Percentiles rank a stretch among this genome's conserved stretches.
Evolutionary conservation across 2,329 filamentous ascomycete species (phyloP).

Genomic region (Diaporthe citriasiana): DNA sequence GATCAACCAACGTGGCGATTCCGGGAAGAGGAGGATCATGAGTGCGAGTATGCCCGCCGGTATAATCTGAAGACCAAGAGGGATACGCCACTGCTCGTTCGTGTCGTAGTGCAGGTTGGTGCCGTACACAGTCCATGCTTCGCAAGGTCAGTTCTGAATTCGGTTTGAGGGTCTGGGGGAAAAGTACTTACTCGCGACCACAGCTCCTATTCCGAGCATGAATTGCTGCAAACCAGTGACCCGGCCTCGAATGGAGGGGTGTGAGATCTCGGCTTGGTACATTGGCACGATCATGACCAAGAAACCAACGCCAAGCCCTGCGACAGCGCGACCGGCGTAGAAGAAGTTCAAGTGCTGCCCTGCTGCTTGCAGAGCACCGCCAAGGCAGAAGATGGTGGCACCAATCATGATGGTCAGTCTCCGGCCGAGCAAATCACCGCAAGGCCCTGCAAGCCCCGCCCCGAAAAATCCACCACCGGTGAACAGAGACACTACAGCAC

Average conservation of each 20-base stretch:
- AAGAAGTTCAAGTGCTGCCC: constrained; percentile 18
- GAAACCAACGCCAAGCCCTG: constrained; percentile 14
- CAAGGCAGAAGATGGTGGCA: constrained; percentile 12
- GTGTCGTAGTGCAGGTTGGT: constrained; percentile 3
- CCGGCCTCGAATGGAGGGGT: neutral
- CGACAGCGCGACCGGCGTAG: neutral
- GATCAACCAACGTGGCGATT: constrained; percentile 34
- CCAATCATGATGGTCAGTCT: constrained; percentile 14
- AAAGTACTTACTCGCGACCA: constrained; percentile 5
- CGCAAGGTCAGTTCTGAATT: neutral
- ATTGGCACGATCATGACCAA: constrained; percentile 27
- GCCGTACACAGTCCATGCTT: constrained; percentile 25
- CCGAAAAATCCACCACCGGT: constrained; percentile 15
- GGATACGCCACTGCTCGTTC: constrained; percentile 31
- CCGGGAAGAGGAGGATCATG: constrained; percentile 33
- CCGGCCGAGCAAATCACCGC: constrained; percentile 9
- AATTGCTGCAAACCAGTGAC: constrained; percentile 3
- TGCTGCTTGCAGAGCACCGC: constrained; percentile 3
- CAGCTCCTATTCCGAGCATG: constrained; percentile 12
- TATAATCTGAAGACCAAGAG: constrained; percentile 37
- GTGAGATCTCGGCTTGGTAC: constrained; percentile 14
- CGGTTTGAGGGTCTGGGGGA: neutral
- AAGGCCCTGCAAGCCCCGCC: neutral
- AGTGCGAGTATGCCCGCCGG: constrained; percentile 25
- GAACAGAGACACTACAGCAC: constrained; percentile 16